Evolutionary conservation across 176 grass and related monocot genomes (phyloP), one percentile per base, ranked within the genome.

Genomic region (Paspalum vaginatum): DNA sequence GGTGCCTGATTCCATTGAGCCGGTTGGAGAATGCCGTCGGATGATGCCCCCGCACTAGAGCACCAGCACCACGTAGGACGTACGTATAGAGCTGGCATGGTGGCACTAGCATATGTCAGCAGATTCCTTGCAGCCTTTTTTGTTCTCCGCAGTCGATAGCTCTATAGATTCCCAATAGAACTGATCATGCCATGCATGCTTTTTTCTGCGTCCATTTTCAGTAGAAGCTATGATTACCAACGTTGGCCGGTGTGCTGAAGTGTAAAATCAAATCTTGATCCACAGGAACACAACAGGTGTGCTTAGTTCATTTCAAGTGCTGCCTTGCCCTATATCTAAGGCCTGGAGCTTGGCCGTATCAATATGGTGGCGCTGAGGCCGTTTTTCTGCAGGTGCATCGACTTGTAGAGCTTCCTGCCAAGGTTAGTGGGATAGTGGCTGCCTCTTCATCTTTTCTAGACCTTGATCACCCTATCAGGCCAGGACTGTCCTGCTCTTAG

Each of bases 101-200:
- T n/a, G 42, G 22, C n/a, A n/a, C 22, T 37, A 54, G 22, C 13
- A 45, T 43, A 25, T 68, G 38, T 9, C 74, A 32, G 32, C 27
- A 85, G 65, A 85, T 85, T 85, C 83, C 76, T 63, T 9, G n/a
- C 66, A 78, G 75, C 75, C 32, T 32, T 32, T 85, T 73, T 79
- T 38, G 24, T 72, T 61, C 67, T 72, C 18, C 56, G 11, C 44
- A 56, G 38, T 73, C 66, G 22, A 69, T n/a, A 47, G 46, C 66
- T 69, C 39, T 32, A n/a, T 41, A 64, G 38, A 16, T 53, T 62
- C 22, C 18, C 54, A 60, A 50, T 54, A 61, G 0, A 26, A 11
- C 44, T 37, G 76, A 12, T 55, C 39, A 26, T 32, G 68, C 13
- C 21, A 26, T 79, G 63, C 39, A 32, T 69, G 14, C 22, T 20